Percentiles rank a stretch among this genome's conserved stretches.
Evolutionary conservation across 192 early-diverging fungal genomes (phyloP).

Genomic region (Mortierella claussenii): DNA sequence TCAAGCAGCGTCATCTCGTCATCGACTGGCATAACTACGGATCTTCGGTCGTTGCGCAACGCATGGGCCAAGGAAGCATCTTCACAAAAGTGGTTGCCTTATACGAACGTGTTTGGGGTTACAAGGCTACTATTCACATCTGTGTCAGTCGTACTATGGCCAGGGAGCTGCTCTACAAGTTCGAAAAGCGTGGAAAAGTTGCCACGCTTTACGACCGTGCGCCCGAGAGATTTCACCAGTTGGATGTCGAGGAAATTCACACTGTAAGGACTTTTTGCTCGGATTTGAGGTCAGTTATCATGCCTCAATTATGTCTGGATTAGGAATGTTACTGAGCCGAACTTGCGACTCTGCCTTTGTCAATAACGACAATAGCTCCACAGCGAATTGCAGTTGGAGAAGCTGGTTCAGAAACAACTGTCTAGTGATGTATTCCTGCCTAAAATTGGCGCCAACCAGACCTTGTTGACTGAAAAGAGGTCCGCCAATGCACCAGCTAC

Average conservation of each 20-base stretch:
- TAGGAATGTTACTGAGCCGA: too few species aligned
- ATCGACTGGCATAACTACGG: slow-evolving; percentile 99
- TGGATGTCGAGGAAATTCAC: slow-evolving; percentile 73
- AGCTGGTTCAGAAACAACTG: slow-evolving; percentile 54
- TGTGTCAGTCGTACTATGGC: slow-evolving; percentile 90
- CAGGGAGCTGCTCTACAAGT: slow-evolving; percentile 67
- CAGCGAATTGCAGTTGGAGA: slow-evolving; percentile 52
- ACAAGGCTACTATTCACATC: slow-evolving; percentile 80
- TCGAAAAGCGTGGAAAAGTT: slow-evolving; percentile 72
- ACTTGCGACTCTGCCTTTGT: too few species aligned
- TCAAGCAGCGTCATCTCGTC: slow-evolving; percentile 77
- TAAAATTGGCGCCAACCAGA: slow-evolving; percentile 36
- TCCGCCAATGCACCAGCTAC: slow-evolving; percentile 17
- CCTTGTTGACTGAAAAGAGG: slow-evolving; percentile 58
- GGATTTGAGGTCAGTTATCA: too few species aligned
- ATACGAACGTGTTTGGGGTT: slow-evolving; percentile 75
- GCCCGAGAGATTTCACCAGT: slow-evolving; percentile 77
- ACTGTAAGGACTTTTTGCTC: slow-evolving; percentile 56
- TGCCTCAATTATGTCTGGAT: too few species aligned
- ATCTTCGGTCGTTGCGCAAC: slow-evolving; percentile 83
- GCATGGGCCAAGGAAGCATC: slow-evolving; percentile 63
- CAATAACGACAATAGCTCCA: slow-evolving; percentile 49
- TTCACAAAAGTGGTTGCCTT: slow-evolving; percentile 39
- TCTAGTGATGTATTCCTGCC: slow-evolving; percentile 53
- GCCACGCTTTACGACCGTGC: slow-evolving; percentile 87